phyloP scores from a whole-genome alignment of 1,284 basidiomycete species.

The Vanrija pseudolonga region DNA sequence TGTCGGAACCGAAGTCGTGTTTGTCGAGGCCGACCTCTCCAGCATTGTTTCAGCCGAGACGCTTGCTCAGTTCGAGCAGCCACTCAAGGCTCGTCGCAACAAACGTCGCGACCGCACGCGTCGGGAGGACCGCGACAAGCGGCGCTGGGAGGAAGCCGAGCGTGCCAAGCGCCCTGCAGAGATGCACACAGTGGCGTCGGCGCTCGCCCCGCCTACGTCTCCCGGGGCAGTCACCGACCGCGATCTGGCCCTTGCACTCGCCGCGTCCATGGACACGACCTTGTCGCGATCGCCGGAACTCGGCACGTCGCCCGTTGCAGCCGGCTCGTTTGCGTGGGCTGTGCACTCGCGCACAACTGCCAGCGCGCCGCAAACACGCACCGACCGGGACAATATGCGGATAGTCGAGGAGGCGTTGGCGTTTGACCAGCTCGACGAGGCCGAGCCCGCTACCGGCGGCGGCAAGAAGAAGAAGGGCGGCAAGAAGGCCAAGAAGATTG shows the following conservation, averaged over 20 bases:
- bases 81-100: slow-evolving; percentile 69
- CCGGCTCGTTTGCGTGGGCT: slow-evolving; percentile 13
- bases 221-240: not conserved
- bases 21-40: slow-evolving; percentile 82
- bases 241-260: slow-evolving; percentile 7
- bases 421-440: not conserved
- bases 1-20: slow-evolving; percentile 87
- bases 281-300: not conserved
- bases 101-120: slow-evolving; percentile 70
- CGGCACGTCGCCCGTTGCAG: not conserved
- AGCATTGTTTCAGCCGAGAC: slow-evolving; percentile 68
- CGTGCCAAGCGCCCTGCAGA: slow-evolving; percentile 36
- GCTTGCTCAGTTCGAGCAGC: slow-evolving; percentile 72
- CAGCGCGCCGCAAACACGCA: not conserved
- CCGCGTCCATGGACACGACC: slow-evolving; percentile 1
- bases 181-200: slow-evolving; percentile 10
- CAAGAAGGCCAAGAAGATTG: slow-evolving; percentile 20
- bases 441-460: not conserved
- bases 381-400: too few relatives aligned
- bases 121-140: slow-evolving; percentile 77
- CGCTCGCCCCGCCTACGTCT: not conserved
- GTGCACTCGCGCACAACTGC: slow-evolving; percentile 6
- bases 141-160: slow-evolving; percentile 68
- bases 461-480: slow-evolving; percentile 15
- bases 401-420: slow-evolving; percentile 12